Percentiles rank a stretch among this genome's conserved stretches.
Evolutionary conservation across 495 filamentous ascomycete species (phyloP).

Genomic region (Podospora fimiseda): DNA sequence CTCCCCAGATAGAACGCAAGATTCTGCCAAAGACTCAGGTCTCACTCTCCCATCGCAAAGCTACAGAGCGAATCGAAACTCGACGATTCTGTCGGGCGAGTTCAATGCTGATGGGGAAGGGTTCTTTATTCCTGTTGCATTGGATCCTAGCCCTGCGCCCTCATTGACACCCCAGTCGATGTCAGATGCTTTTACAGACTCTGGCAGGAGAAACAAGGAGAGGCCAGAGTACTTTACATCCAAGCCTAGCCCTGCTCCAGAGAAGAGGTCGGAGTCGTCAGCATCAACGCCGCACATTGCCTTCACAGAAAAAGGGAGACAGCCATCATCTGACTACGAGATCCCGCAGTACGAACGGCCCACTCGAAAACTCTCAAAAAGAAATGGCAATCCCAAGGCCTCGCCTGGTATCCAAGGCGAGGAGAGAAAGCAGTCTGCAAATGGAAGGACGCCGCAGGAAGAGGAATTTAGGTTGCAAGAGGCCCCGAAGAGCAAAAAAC

Average conservation of each 20-base stretch:
- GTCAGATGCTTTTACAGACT: slow-evolving; percentile 38
- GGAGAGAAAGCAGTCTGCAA: slow-evolving; percentile 27
- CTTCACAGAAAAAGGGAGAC: slow-evolving; percentile 78
- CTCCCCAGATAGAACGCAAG: slow-evolving; percentile 42
- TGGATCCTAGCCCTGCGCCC: slow-evolving; percentile 72
- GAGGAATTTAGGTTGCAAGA: slow-evolving; percentile 72
- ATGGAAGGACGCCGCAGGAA: slow-evolving; percentile 21
- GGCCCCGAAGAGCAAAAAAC: slow-evolving; percentile 61
- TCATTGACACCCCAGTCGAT: slow-evolving; percentile 55
- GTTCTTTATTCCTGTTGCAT: slow-evolving; percentile 84
- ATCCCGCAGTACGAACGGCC: slow-evolving; percentile 35
- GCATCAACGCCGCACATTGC: slow-evolving; percentile 77
- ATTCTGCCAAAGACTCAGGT: slow-evolving; percentile 44
- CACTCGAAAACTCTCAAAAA: slow-evolving; percentile 41
- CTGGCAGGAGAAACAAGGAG: slow-evolving; percentile 38
- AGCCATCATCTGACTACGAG: slow-evolving; percentile 49
- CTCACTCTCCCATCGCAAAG: slow-evolving; percentile 65
- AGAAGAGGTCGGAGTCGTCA: slow-evolving; percentile 37
- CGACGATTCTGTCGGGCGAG: slow-evolving; percentile 57
- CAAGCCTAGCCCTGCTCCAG: slow-evolving; percentile 19
- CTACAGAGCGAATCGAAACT: slow-evolving; percentile 75
- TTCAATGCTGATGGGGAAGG: slow-evolving; percentile 59
- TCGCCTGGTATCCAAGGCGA: slow-evolving; percentile 35
- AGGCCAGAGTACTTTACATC: slow-evolving; percentile 49
- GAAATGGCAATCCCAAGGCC: slow-evolving; percentile 34